phyloP scores from a whole-genome alignment of 2,329 filamentous ascomycete genomes.

The Ophiostoma sp. region DNA sequence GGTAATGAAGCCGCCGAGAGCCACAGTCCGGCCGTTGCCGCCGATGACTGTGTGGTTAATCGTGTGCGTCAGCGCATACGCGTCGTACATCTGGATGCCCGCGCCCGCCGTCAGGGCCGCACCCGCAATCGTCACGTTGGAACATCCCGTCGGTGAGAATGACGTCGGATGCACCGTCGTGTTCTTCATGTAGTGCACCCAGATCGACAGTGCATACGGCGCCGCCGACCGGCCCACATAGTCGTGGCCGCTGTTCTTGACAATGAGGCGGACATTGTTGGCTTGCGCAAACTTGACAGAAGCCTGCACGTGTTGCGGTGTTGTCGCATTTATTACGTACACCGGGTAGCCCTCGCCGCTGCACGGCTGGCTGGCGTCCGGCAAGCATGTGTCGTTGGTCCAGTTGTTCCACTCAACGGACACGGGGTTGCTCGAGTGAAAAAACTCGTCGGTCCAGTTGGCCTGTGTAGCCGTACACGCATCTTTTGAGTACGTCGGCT shows the following conservation, averaged over 20 bases:
- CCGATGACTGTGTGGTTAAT: conserved; percentile 54
- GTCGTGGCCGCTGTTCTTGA: conserved; percentile 47
- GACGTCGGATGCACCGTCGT: conserved; percentile 51
- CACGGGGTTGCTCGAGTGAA: conserved; percentile 41
- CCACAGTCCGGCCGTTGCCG: conserved; percentile 57
- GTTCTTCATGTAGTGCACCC: conserved; percentile 38
- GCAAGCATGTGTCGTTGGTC: conserved; percentile 54
- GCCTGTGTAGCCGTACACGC: background rate
- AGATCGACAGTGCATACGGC: conserved; percentile 47
- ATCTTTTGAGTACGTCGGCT: conserved; percentile 2
- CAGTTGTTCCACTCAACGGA: conserved; percentile 45
- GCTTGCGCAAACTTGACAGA: conserved; percentile 22
- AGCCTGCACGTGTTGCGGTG: conserved; percentile 38
- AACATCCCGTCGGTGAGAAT: conserved; percentile 12
- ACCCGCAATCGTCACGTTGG: conserved; percentile 42
- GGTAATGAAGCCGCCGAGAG: conserved; percentile 60
- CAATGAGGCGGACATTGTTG: conserved; percentile 41
- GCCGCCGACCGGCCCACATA: conserved; percentile 46
- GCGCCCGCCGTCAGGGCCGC: conserved; percentile 47
- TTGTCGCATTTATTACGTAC: conserved; percentile 39
- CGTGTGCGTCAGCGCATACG: conserved; percentile 48
- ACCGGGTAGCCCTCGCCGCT: conserved; percentile 33
- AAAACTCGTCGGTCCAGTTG: conserved; percentile 36
- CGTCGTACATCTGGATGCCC: conserved; percentile 52
- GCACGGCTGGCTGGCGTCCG: conserved; percentile 42